Evolutionary conservation across 1,284 basidiomycete species (phyloP), one percentile per base, ranked within the genome.

Genomic region (Cryptococcus amylolentus): DNA sequence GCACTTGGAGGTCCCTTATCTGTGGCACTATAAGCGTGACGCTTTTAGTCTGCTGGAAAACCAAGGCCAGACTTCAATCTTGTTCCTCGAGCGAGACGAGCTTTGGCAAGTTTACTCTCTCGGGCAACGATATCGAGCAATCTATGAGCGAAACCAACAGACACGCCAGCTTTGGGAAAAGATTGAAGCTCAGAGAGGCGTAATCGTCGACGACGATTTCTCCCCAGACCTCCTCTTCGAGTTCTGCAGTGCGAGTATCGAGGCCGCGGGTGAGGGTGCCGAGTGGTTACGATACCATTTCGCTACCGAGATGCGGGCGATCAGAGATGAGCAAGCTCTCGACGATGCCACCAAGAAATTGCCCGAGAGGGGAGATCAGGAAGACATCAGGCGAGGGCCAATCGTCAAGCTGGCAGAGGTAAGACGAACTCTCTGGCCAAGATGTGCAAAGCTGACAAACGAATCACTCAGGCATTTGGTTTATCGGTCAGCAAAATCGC

Each of bases 1-100:
- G 52, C 84, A 90, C 62, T 75, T 89, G 63, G 96, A 99, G 72
- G 92, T 96, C 8, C 92, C 96, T 0, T 96, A 93, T 75, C 86
- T 99, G 62, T 97, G 88, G 86, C 86, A 87, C 28, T 91, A 98
- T 80, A 90, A 91, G 69, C 85, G 90, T 49, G 96, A 98, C 48
- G 64, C 61, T 1, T 71, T 76, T 50, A 68, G 69, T 51, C 56
- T 71, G 2, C 56, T 76, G 20, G 73, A 76, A 55, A 65, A 70
- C 52, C 65, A 70, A 42, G 73, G 73, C 10, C 64, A 62, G 47
- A 64, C 52, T 20, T 63, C 64, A 0, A 67, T 73, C 0, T 86
- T 89, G 62, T 84, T 95, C 39, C 82, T 98, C 54, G 84, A 79
- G 60, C 80, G 88, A 56, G 81, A 85, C 52, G 91, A 97, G 67